Conservation (phyloP, 1,284 basidiomycete species). For the Ganoderma resinaceum region DNA sequence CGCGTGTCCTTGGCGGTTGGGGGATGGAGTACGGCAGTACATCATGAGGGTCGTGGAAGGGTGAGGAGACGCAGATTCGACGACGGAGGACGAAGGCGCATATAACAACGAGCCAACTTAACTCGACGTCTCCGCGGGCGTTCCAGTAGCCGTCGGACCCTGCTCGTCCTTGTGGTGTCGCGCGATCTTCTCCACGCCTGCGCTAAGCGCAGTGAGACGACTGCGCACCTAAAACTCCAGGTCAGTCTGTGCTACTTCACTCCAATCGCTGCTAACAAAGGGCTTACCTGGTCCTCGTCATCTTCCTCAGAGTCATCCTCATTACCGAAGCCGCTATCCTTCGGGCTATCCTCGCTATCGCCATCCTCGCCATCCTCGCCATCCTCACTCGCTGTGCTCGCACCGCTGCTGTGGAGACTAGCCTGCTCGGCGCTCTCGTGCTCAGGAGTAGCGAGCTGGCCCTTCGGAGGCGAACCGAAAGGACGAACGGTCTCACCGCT, state of each 20-base stretch:
- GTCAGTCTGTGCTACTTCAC: constrained; percentile 9
- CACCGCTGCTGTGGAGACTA: constrained; percentile 21
- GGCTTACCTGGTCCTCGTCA: constrained; percentile 23
- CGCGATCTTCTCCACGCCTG: constrained; percentile 77
- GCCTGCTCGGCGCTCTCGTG: constrained; percentile 22
- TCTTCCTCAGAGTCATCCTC: constrained; percentile 29
- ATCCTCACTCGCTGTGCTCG: constrained; percentile 24
- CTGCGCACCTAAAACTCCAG: constrained; percentile 22
- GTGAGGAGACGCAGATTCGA: background rate
- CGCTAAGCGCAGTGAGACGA: constrained; percentile 55
- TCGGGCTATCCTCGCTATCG: constrained; percentile 29
- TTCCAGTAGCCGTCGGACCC: background rate
- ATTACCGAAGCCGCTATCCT: constrained; percentile 18
- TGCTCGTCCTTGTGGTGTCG: constrained; percentile 49
- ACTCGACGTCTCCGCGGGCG: constrained; percentile 19
- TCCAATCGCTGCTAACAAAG: background rate
- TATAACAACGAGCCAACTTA: constrained; percentile 9
- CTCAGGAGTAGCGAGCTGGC: constrained; percentile 18
- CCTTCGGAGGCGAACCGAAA: background rate
- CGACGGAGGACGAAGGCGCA: constrained; percentile 8
- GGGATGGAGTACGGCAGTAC: constrained; percentile 8
- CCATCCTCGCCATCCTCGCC: constrained; percentile 29
- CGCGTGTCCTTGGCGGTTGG: constrained; percentile 13
- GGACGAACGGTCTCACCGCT: constrained; percentile 38
- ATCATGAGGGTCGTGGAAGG: constrained; percentile 16